Evolutionary conservation across 2,329 filamentous ascomycete genomes (phyloP), one percentile per base, ranked within the genome.

Genomic region (Emmonsia crescens): DNA sequence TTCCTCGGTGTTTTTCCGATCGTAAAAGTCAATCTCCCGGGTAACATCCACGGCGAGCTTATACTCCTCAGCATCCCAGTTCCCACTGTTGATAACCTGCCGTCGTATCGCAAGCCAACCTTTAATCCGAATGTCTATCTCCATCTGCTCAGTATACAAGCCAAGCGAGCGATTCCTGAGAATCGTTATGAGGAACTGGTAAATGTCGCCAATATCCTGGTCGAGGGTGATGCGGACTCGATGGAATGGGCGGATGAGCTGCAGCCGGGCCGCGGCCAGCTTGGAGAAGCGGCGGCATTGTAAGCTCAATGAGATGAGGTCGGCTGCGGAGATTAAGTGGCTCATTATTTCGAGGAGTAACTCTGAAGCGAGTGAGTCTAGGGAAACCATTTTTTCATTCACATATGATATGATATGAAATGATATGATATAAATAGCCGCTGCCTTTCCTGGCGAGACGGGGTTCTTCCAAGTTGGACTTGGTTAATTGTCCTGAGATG

Each of bases 211-310:
- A 9, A 36, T 2, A 2, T 55, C 3, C 27, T 33, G 27, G 16
- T 31, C 27, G 2, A 9, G 2, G 16, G 29, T 12, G 12, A 59
- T 21, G 2, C 57, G 42, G 27, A 59, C 14, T 44, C 57, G 57
- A 48, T 59, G 42, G 10, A 49, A 27, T 14, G 21, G 46, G n/a
- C 46, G 24, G 44, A 46, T 24, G 29, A 2, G 21, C 44, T 19
- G 33, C n/a, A 42, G 33, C 4, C 9, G 40, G 24, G n/a, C 27
- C n/a, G 57, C 57, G 21, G 42, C 24, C 12, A 59, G n/a, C 24
- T 59, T 5, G 57, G 42, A 59, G 12, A 59, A 42, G 9, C 29
- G 6, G 19, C 57, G 38, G 44, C 57, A 49, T 59, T 59, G 57
- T 48, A 48, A 8, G 5, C 33, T 29, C 12, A 59, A 24, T 31